phyloP scores from a whole-genome alignment of 805 yeast genomes.

The Kluyveromyces nonfermentans region DNA sequence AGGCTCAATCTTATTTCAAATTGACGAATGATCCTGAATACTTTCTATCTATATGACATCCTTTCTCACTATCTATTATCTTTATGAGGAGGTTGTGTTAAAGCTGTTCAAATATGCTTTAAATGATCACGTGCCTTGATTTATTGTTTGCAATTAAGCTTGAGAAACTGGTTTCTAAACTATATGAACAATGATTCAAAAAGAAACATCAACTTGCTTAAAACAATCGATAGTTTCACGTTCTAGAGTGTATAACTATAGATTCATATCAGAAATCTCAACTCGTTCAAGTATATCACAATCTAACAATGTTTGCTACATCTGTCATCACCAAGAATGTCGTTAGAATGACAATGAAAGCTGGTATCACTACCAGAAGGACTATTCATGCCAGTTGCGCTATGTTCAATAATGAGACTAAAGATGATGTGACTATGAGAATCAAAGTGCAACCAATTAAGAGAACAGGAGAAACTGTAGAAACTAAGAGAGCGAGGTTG shows the following conservation, averaged over 20 bases:
- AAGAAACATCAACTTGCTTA: too few species aligned
- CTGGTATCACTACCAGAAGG: neutral
- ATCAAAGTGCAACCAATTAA: slow-evolving; percentile 72
- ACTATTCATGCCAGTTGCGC: neutral
- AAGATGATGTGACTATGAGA: slow-evolving; percentile 35
- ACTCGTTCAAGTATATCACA: too few species aligned
- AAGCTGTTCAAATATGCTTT: too few species aligned
- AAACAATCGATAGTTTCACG: neutral
- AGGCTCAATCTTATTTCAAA: too few species aligned
- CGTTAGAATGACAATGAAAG: neutral
- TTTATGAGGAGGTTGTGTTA: too few species aligned
- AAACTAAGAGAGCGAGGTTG: slow-evolving; percentile 75
- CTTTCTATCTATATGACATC: too few species aligned
- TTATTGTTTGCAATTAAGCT: too few species aligned
- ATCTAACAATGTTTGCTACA: neutral
- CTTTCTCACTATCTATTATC: too few species aligned
- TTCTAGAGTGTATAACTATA: neutral
- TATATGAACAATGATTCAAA: too few species aligned
- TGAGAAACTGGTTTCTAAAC: neutral
- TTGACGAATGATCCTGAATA: too few species aligned
- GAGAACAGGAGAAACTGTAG: slow-evolving; percentile 62
- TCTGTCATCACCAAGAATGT: neutral
- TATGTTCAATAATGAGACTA: neutral
- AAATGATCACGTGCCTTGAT: too few species aligned
- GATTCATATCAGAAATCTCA: too few species aligned